Evolutionary conservation across 139 green algal genomes (phyloP), one percentile per base, ranked within the genome.

Genomic region (Picocystis salinarum): DNA sequence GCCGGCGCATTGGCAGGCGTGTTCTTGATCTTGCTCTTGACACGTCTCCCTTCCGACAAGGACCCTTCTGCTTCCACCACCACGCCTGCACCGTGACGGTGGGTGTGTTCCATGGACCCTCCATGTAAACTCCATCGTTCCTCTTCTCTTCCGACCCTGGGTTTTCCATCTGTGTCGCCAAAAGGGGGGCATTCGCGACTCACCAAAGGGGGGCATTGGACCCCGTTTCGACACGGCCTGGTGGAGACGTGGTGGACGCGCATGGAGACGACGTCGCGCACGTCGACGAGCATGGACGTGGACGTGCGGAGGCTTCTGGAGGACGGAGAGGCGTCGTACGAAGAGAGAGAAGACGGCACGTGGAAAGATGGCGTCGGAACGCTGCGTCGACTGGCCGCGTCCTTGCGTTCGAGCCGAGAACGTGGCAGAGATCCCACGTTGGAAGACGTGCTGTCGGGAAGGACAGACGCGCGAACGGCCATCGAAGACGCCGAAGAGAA

Each of bases 1-100:
- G 70, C 48, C 7, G 76, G 76, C 4, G 76, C 41, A 9, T 44
- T 73, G 15, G 69, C 59, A 22, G 74, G 74, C 3, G 74, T 79
- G 39, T 13, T 74, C 31, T 47, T 84, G 26, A 64, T 84, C 15
- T 40, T 72, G 29, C n/a, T 64, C 41, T 53, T 84, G 18, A 53
- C 42, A 18, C 40, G 46, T 33, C 39, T 80, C n/a, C 69, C 67
- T n/a, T n/a, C n/a, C n/a, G n/a, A n/a, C n/a, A n/a, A n/a, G n/a
- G n/a, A n/a, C n/a, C n/a, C n/a, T n/a, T n/a, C n/a, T n/a, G n/a
- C n/a, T n/a, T n/a, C n/a, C n/a, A n/a, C n/a, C n/a, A n/a, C n/a
- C n/a, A n/a, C 36, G 7, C 20, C 36, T 10, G 36, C 36, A 7
- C 36, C 36, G 7, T 28, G 10, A 19, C 25, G 36, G 36, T 28